These are phyloP conservation scores for Xylaria sp. DNA, from an alignment of 495 filamentous ascomycete species.

Conservation along the genomic window DNA sequence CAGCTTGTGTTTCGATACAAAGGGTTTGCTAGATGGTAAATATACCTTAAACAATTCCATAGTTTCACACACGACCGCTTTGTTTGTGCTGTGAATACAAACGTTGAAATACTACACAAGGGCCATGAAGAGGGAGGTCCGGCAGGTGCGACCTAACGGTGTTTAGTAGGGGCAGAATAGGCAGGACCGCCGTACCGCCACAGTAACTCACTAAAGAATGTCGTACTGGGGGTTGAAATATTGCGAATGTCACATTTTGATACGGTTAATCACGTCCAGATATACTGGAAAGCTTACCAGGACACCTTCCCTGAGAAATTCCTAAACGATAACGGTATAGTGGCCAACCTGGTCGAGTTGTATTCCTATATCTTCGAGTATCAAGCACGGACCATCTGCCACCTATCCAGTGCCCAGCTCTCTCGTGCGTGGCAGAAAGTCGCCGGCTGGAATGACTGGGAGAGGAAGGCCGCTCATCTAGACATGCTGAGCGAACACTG, in stretches of 20 bases:
- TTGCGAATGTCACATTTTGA: slow-evolving; percentile 36
- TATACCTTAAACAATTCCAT: background rate
- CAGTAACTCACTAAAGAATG: too few species aligned
- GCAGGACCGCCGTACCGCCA: too few species aligned
- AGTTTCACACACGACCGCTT: background rate
- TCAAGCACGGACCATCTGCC: slow-evolving; percentile 43
- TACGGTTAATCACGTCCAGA: slow-evolving; percentile 27
- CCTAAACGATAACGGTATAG: background rate
- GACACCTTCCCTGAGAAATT: slow-evolving; percentile 25
- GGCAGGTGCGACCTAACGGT: too few species aligned
- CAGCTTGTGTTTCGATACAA: slow-evolving; percentile 2
- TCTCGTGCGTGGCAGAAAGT: slow-evolving; percentile 40
- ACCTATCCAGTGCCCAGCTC: slow-evolving; percentile 39
- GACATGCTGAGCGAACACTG: slow-evolving; percentile 25
- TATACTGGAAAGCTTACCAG: slow-evolving; percentile 37
- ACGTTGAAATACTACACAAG: too few species aligned
- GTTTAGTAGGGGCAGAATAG: too few species aligned
- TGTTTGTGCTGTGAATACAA: too few species aligned
- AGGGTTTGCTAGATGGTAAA: background rate
- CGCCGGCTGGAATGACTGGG: slow-evolving; percentile 32
- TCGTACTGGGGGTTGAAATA: too few species aligned
- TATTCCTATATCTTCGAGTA: slow-evolving; percentile 47
- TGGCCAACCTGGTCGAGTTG: slow-evolving; percentile 28
- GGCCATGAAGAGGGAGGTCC: too few species aligned
- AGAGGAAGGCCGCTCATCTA: slow-evolving; percentile 32